Base-by-base conservation (phyloP, 306 rosid genomes). In the Biancaea sappan region DNA sequence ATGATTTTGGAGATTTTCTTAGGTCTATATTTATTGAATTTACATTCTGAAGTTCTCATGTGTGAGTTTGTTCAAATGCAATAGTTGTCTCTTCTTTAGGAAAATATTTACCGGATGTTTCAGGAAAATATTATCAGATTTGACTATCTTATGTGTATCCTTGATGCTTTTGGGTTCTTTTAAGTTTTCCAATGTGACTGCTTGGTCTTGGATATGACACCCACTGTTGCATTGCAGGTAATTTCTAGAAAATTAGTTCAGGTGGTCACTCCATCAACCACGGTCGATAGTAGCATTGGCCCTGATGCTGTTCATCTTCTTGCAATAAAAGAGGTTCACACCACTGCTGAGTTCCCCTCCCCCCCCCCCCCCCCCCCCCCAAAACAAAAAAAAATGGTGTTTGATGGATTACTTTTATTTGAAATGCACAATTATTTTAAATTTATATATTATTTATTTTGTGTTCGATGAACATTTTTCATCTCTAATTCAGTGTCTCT, bases 241-340 rank as follows among this genome's bases (percentile, higher is more conserved):
- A 80, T 94, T 70, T 73, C 43, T 38, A 87, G 96, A 80, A 90
- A 90, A 77, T 66, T 94, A 77, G 84, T 88, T 80, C 95, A 94
- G 79, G 95, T 94, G 13, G 85, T 87, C 80, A 88, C 99, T 58
- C 97, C 96, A 57, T 88, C 98, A 80, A 94, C 99, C 18, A 56
- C 78, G 63, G 88, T 77, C 69, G 92, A 94, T 54, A 88, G 82
- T 69, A 86, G 83, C 73, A 83, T 88, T 80, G 97, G 97, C 37
- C 96, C 97, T 70, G 96, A 92, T 72, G 91, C 97, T 69, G 85
- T 77, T 82, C 95, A 87, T 84, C 91, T 94, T 60, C 96, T 94
- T 29, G 86, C 89, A 58, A 84, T 94, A 75, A 92, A 90, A 90
- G 96, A 92, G 99, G 99, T 94, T 73, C 21, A 79, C 80, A 14